Base-by-base conservation (phyloP, 257 asterid genomes). In the Scutellaria minor region DNA sequence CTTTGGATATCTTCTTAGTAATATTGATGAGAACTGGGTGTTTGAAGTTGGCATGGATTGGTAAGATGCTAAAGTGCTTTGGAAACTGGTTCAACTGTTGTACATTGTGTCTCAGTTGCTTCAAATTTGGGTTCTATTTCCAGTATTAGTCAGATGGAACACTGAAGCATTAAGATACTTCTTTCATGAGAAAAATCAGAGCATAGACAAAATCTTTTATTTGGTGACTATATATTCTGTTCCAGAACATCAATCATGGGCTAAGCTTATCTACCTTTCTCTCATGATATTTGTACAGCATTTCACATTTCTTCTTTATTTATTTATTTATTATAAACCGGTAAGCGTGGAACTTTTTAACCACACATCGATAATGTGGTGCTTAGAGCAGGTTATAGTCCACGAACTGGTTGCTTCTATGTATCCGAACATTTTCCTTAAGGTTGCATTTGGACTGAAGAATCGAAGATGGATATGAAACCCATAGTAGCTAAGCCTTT, bases 341-440 rank as follows among this genome's bases (percentile, higher is more conserved):
- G 37, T 54, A 51, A 60, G 20, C 37, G 14, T 15, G 15, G 20
- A 59, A 31, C 56, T 42, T 48, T 9, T 59, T 62, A 31, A 59
- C 10, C 40, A 67, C 46, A 57, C 73, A n/a, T 79, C 63, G 56
- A 45, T 55, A 20, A 11, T 13, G 48, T 51, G 52, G 63, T 47
- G 51, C 18, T 48, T 10, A 18, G 48, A 24, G 42, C 39, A 18
- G 10, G 55, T 57, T 79, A 56, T 54, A 69, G 24, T 69, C 50
- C 48, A 14, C 6, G 48, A 64, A 7, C 54, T 60, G 61, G 53
- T 18, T 45, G 58, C 58, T 10, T 15, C 13, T n/a, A 35, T 52
- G 50, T 56, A 27, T 59, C 11, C 47, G 14, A 9, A 60, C 66
- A 20, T 58, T 41, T 31, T 10, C 41, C 13, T 71, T 64, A 12